A percentile compares a stretch with the other conserved stretches of the same genome.
These are phyloP conservation scores for Ceratobasidium papillatum DNA, from an alignment of 1,284 basidiomycete genomes.

Conservation along the genomic window DNA sequence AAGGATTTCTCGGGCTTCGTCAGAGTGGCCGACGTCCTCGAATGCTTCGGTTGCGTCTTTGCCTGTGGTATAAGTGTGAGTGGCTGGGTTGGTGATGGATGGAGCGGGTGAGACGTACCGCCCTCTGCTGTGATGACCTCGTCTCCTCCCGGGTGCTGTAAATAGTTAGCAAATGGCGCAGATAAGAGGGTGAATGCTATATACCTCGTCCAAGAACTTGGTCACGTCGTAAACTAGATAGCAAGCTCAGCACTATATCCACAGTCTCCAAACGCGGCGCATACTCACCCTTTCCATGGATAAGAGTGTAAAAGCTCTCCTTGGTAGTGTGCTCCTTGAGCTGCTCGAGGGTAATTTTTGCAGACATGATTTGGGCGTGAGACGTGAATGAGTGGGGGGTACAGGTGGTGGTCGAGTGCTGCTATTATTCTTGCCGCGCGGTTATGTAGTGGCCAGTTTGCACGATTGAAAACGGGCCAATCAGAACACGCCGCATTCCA, in stretches of 20 bases:
- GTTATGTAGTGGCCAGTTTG: constrained; percentile 27
- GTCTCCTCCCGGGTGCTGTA: constrained; percentile 95
- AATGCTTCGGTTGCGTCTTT: constrained; percentile 98
- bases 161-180: constrained; percentile 32
- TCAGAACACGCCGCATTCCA: constrained; percentile 31
- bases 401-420: constrained; percentile 16
- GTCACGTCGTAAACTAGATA: constrained; percentile 91
- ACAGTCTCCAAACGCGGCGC: constrained; percentile 4
- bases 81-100: background rate
- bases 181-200: constrained; percentile 45
- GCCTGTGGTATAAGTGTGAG: constrained; percentile 56
- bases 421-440: constrained; percentile 24
- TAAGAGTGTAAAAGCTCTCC: constrained; percentile 79
- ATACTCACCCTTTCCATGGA: constrained; percentile 81
- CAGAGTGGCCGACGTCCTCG: constrained; percentile 99
- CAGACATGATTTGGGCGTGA: constrained; percentile 48
- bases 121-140: constrained; percentile 95
- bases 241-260: background rate
- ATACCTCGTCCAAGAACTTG: constrained; percentile 95
- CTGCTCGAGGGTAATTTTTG: constrained; percentile 74
- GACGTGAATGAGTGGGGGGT: background rate
- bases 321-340: constrained; percentile 78
- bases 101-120: constrained; percentile 64
- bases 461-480: constrained; percentile 14
- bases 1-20: constrained; percentile 93